A percentile compares a stretch with the other conserved stretches of the same genome.
These are phyloP conservation scores for Cryptosporidium felis DNA, from an alignment of 169 alveolate species.

Conservation along the genomic window DNA sequence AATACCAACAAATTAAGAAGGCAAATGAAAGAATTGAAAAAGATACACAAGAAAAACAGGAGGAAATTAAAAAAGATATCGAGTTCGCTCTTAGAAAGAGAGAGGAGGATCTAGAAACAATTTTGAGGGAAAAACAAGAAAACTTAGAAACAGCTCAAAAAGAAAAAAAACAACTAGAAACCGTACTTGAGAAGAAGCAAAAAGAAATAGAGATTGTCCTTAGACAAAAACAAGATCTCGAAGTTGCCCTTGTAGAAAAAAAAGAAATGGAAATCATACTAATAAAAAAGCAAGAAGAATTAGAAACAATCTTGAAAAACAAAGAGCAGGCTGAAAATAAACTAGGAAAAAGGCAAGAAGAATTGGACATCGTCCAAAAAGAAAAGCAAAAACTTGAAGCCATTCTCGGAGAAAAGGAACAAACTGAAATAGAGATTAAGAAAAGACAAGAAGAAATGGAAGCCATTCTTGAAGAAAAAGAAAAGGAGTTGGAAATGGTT, in stretches of 20 bases:
- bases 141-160: background rate
- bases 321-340: background rate
- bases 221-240: background rate
- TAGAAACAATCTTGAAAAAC: background rate
- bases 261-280: background rate
- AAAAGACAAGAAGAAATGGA: slow-evolving; percentile 11
- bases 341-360: background rate
- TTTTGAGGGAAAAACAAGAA: background rate
- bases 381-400: no score
- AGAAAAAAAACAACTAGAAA: background rate
- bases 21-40: slow-evolving; percentile 2
- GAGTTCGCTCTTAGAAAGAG: no score
- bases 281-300: background rate
- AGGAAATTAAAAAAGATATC: background rate
- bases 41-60: background rate
- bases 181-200: background rate
- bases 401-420: no score
- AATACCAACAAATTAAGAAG: background rate
- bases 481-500: background rate
- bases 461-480: background rate
- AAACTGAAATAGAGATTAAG: background rate
- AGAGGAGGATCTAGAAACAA: background rate
- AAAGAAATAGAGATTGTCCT: background rate
- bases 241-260: background rate
- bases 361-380: no score